Conservation (phyloP, 495 filamentous ascomycete species). For the Apiosordaria backusii region DNA sequence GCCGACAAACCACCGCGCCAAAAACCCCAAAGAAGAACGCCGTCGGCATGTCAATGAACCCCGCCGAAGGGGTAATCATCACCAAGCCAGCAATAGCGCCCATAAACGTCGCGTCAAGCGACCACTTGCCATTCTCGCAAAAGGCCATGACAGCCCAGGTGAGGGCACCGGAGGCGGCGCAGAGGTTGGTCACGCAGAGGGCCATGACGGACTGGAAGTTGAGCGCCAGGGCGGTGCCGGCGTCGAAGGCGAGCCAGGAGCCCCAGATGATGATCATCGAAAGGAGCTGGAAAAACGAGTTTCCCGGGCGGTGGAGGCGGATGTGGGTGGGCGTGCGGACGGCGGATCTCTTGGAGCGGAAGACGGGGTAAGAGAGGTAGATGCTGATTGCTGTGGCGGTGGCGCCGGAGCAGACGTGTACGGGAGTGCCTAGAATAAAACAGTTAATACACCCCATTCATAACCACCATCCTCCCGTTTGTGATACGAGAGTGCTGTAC, state of each 20-base stretch:
- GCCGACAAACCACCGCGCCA: conserved; percentile 86
- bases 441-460: conserved; percentile 35
- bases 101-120: conserved; percentile 94
- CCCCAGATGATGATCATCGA: conserved; percentile 94
- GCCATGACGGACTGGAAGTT: conserved; percentile 90
- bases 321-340: conserved; percentile 84
- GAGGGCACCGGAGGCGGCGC: conserved; percentile 75
- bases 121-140: conserved; percentile 87
- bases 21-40: conserved; percentile 77
- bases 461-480: neutral
- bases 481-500: neutral
- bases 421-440: conserved; percentile 51
- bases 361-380: conserved; percentile 54
- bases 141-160: conserved; percentile 86
- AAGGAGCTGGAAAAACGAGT: conserved; percentile 31
- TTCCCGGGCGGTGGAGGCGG: conserved; percentile 52
- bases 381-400: conserved; percentile 75
- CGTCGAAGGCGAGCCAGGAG: conserved; percentile 95
- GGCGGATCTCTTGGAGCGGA: conserved; percentile 42
- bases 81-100: conserved; percentile 83
- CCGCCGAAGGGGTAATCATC: conserved; percentile 77
- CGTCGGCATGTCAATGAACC: conserved; percentile 81
- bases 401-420: conserved; percentile 79
- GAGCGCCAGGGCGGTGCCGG: conserved; percentile 83
- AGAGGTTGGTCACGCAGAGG: conserved; percentile 90